Evolutionary conservation across 2,329 filamentous ascomycete genomes (phyloP), one percentile per base, ranked within the genome.

Genomic region (Pseudogymnoascus sp.): DNA sequence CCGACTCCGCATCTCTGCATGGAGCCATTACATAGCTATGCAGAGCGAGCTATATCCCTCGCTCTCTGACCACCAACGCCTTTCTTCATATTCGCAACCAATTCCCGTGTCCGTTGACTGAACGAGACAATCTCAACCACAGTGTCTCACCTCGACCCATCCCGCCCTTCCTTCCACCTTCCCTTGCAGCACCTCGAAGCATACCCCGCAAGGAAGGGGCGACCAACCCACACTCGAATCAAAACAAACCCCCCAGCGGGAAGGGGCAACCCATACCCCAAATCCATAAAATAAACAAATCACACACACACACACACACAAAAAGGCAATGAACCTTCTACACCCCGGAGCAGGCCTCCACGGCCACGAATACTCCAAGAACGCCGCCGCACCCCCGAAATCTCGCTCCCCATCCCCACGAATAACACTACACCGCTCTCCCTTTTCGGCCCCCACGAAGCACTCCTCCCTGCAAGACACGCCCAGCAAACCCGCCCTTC

Each of bases 301-400:
- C n/a, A n/a, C 21, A 50, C 24, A 26, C 44, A 50, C 24, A 50
- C 29, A 13, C 21, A 50, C 24, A 26, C 44, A 50, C 13, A 26
- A 47, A 50, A 7, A 5, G 3, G 44, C 60, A 26, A 61, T 47
- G 35, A 26, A 61, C 37, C 60, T 86, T 70, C 74, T 86, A 35
- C 83, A 86, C 69, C 78, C 82, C 16, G 83, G 82, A 53, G 83
- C 83, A 60, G 81, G 82, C 73, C 76, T 86, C 19, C 82, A 86
- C 70, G 83, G 82, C 71, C 83, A 85, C 70, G 82, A 85, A 70
- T 85, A 82, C 68, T 83, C 82, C 63, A 73, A 74, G 50, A 70
- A 73, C 62, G 64, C 73, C 62, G 64, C 73, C 24, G 68, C 73
- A 31, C 70, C 76, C 62, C 72, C 74, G 4, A 59, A 35, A 21